Evolutionary conservation across 129 eudicot genomes (phyloP).

Genomic region (Tanacetum coccineum): DNA sequence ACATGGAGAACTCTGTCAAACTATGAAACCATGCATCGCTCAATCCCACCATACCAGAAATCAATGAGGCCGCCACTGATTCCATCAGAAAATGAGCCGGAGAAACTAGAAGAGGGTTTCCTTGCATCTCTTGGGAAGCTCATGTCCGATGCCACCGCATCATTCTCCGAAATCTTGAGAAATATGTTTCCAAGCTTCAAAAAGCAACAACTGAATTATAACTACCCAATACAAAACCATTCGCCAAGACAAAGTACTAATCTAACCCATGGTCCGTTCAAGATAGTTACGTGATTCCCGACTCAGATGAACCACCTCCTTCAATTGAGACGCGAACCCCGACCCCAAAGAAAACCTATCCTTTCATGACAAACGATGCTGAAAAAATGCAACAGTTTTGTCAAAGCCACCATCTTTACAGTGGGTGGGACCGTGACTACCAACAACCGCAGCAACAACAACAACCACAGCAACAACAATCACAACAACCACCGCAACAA

Average conservation of each 20-base stretch:
- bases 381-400: too few relatives aligned
- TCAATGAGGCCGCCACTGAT: conserved; percentile 67
- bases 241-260: conserved; percentile 30
- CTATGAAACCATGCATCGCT: conserved; percentile 33
- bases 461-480: too few relatives aligned
- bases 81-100: conserved; percentile 65
- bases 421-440: too few relatives aligned
- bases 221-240: conserved; percentile 38
- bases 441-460: too few relatives aligned
- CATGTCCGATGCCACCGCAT: conserved; percentile 45
- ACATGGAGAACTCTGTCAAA: conserved; percentile 40
- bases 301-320: too few relatives aligned
- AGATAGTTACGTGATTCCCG: too few relatives aligned
- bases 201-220: conserved; percentile 34
- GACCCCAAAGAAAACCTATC: conserved; percentile 77
- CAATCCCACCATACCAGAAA: conserved; percentile 47
- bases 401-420: too few relatives aligned
- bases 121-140: conserved; percentile 66
- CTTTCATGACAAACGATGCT: conserved; percentile 85
- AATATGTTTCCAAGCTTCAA: conserved; percentile 53
- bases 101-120: conserved; percentile 78
- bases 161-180: conserved; percentile 58
- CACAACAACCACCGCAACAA: too few relatives aligned
- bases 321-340: conserved; percentile 79
- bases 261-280: too few relatives aligned